A percentile compares a stretch with the other conserved stretches of the same genome.
Evolutionary conservation across 495 filamentous ascomycete species (phyloP).

Genomic region (Lophiotrema nucula): DNA sequence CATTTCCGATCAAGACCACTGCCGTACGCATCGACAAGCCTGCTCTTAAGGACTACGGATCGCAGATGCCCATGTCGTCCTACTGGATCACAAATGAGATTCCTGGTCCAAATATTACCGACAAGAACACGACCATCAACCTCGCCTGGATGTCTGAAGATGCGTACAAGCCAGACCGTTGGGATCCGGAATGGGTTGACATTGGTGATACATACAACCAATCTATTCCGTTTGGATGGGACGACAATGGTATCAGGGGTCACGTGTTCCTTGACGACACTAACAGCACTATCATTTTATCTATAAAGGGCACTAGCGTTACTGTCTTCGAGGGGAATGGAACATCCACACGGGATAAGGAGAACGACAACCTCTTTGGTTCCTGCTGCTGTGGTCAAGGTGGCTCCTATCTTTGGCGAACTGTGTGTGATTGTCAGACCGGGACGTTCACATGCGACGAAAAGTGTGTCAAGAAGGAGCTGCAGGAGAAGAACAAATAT

Average conservation of each 20-base stretch:
- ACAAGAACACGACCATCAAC: slow-evolving; percentile 20
- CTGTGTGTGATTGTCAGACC: slow-evolving; percentile 25
- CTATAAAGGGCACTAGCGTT: slow-evolving; percentile 27
- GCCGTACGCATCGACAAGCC: slow-evolving; percentile 18
- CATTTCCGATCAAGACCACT: slow-evolving; percentile 12
- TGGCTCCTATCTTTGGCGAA: slow-evolving; percentile 24
- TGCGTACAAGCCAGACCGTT: slow-evolving; percentile 22
- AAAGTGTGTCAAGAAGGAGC: slow-evolving; percentile 16
- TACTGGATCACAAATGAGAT: slow-evolving; percentile 19
- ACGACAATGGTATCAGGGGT: slow-evolving; percentile 24
- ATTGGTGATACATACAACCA: slow-evolving; percentile 20
- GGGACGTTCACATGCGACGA: slow-evolving; percentile 24
- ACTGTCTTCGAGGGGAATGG: slow-evolving; percentile 21
- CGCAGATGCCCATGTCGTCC: slow-evolving; percentile 8
- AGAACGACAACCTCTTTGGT: slow-evolving; percentile 32
- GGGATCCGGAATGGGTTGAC: slow-evolving; percentile 25
- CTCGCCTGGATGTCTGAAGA: slow-evolving; percentile 30
- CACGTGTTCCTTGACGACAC: slow-evolving; percentile 27
- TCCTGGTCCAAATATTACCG: slow-evolving; percentile 17
- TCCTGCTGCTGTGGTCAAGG: slow-evolving; percentile 30
- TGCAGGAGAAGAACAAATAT: slow-evolving; percentile 14
- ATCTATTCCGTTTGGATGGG: slow-evolving; percentile 25
- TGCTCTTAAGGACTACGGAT: not conserved
- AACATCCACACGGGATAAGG: slow-evolving; percentile 26
- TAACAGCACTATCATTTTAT: slow-evolving; percentile 23